phyloP scores from a whole-genome alignment of 106 monocot genomes.

The Alisma plantagoaquatica region DNA sequence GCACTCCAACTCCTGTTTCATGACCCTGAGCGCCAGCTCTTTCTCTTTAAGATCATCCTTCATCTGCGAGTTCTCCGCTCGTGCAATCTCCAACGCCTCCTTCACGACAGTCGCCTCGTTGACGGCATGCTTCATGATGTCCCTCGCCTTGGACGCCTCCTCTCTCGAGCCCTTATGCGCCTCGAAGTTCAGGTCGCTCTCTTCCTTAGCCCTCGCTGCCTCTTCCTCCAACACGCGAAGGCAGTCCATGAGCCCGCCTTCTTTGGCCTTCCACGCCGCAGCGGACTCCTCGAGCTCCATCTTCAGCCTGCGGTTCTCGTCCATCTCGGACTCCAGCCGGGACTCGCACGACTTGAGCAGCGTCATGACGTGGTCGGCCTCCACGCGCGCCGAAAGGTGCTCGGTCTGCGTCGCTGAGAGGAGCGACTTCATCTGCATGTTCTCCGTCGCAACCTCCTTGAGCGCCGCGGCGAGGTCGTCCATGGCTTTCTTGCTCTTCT shows the following conservation, averaged over 20 bases:
- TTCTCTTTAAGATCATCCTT: too few relatives aligned
- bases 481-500: conserved; percentile 55
- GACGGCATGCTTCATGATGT: conserved; percentile 58
- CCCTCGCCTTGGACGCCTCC: conserved; percentile 56
- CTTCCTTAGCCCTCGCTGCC: conserved; percentile 25
- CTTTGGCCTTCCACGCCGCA: conserved; percentile 51
- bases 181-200: conserved; percentile 30
- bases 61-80: conserved; percentile 56
- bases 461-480: conserved; percentile 45
- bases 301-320: conserved; percentile 29
- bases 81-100: conserved; percentile 62
- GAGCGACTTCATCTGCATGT: conserved; percentile 20
- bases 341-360: conserved; percentile 24
- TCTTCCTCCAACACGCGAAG: conserved; percentile 56
- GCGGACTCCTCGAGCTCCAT: conserved; percentile 44
- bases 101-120: conserved; percentile 49
- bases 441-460: conserved; percentile 44
- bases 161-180: conserved; percentile 31
- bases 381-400: conserved; percentile 14
- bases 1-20: too few relatives aligned
- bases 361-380: conserved; percentile 13
- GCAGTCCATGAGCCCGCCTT: conserved; percentile 43
- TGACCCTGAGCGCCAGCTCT: too few relatives aligned
- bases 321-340: conserved; percentile 15
- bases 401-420: conserved; percentile 20